Evolutionary conservation across 2,329 filamentous ascomycete genomes (phyloP), one percentile per base, ranked within the genome.

Genomic region (Pyrenophora seminiperda): DNA sequence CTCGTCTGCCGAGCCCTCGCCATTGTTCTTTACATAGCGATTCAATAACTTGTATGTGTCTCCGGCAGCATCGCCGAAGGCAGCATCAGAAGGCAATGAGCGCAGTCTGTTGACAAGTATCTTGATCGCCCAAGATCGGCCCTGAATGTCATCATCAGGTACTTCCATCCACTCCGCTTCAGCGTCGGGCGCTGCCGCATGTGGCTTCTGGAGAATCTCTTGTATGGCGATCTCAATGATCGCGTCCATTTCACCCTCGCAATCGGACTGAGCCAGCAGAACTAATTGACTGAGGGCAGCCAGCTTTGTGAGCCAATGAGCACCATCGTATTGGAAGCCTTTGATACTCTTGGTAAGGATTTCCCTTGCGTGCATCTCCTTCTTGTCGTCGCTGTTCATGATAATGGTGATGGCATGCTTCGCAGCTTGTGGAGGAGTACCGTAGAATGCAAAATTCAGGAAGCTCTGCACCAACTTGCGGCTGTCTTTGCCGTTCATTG

Each of bases 351-450:
- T 89, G 47, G 87, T 83, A 6, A 97, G 75, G 9, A 99, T 81
- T 61, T 95, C 91, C 44, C 88, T 91, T 6, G 91, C 90, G 52
- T 91, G 89, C 76, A 95, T 88, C 66, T 92, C 88, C 71, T 90
- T 94, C 61, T 84, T 84, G 41, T 92, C 85, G 17, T 85, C 79
- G 7, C 86, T 87, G 29, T 89, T 86, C 73, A 96, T 84, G 45
- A 99, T 80, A 58, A 99, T 91, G 20, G 90, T 92, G 40, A 97
- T 86, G 0, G 94, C 94, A 75, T 97, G 91, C 73, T 99, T 99
- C 17, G 93, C 90, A 7, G 90, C 89, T 68, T 87, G 87, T 9
- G 90, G 83, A 2, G 92, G 93, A 18, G 83, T 83, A 17, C 93
- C 93, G 65, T 90, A 89, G 15, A 93, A 80, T 1, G 92, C 90